A percentile compares a stretch with the other conserved stretches of the same genome.
These are phyloP conservation scores for Beauveria sp. DNA, from an alignment of 2,329 filamentous ascomycete genomes.

Conservation along the genomic window DNA sequence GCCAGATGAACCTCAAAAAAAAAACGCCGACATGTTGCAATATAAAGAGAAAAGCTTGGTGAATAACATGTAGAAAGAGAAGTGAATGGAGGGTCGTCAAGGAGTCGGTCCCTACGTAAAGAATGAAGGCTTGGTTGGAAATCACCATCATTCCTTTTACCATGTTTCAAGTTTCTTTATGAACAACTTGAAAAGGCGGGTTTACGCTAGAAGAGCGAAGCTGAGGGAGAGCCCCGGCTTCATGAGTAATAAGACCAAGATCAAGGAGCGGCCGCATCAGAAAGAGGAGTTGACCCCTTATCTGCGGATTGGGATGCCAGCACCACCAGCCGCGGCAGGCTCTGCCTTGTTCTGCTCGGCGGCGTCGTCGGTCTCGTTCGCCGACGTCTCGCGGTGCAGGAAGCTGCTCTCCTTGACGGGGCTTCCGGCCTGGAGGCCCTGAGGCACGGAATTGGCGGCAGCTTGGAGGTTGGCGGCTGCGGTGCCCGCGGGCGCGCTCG, in stretches of 20 bases:
- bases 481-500: slow-evolving; percentile 23
- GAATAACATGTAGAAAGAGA: slow-evolving; percentile 5
- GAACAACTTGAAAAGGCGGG: neutral
- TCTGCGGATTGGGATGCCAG: slow-evolving; percentile 54
- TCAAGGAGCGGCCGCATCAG: neutral
- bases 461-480: slow-evolving; percentile 13
- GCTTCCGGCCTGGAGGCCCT: slow-evolving; percentile 56
- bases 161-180: neutral
- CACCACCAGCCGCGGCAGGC: slow-evolving; percentile 8
- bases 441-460: neutral
- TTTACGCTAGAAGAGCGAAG: neutral
- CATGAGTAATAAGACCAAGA: neutral
- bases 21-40: slow-evolving; percentile 7
- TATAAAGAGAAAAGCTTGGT: neutral
- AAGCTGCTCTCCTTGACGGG: slow-evolving; percentile 89
- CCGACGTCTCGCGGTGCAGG: slow-evolving; percentile 74
- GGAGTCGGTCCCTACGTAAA: neutral
- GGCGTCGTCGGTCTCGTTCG: slow-evolving; percentile 27
- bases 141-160: neutral
- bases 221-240: neutral
- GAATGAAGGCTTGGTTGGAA: neutral
- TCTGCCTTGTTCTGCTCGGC: neutral
- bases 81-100: neutral
- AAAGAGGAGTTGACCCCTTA: slow-evolving; percentile 24
- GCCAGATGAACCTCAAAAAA: neutral